Percentiles rank a stretch among this genome's conserved stretches.
Conservation (phyloP, 179 eudicot genomes). For the Patellifolia procumbens region DNA sequence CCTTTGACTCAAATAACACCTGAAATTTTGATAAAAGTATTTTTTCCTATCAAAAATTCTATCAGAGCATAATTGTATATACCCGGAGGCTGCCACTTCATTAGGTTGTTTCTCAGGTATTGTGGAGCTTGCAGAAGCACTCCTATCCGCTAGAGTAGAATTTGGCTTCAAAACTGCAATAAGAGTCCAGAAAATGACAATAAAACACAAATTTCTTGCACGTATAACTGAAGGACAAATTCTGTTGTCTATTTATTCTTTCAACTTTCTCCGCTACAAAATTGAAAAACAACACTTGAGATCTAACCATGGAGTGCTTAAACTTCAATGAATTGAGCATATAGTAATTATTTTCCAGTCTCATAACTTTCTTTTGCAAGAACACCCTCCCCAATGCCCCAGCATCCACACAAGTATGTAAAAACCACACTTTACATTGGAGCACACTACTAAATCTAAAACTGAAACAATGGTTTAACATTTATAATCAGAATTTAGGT, state of each 20-base stretch:
- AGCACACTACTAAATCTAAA: not conserved
- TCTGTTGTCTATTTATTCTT: not conserved
- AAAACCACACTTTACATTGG: not conserved
- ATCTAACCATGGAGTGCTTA: not conserved
- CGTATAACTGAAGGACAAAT: not conserved
- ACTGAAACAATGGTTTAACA: too few species aligned
- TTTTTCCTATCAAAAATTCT: too few species aligned
- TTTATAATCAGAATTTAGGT: not conserved
- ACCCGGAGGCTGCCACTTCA: conserved; percentile 71
- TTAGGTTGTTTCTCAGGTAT: conserved; percentile 60
- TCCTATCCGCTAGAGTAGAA: conserved; percentile 76
- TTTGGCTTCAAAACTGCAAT: conserved; percentile 77
- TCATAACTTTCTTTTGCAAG: conserved; percentile 5
- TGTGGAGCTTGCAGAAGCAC: conserved; percentile 53
- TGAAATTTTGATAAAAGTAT: not conserved
- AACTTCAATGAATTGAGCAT: not conserved
- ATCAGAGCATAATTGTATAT: conserved; percentile 23
- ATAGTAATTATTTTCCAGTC: not conserved
- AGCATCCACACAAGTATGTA: conserved; percentile 3
- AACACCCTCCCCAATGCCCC: too few species aligned
- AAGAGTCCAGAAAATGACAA: conserved; percentile 1
- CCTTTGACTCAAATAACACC: not conserved
- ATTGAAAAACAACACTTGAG: not conserved
- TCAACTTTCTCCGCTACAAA: not conserved
- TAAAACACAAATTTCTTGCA: not conserved